Evolutionary conservation across 306 rosid species (phyloP), one percentile per base, ranked within the genome.

Genomic region (Pachyrhizus erosus): DNA sequence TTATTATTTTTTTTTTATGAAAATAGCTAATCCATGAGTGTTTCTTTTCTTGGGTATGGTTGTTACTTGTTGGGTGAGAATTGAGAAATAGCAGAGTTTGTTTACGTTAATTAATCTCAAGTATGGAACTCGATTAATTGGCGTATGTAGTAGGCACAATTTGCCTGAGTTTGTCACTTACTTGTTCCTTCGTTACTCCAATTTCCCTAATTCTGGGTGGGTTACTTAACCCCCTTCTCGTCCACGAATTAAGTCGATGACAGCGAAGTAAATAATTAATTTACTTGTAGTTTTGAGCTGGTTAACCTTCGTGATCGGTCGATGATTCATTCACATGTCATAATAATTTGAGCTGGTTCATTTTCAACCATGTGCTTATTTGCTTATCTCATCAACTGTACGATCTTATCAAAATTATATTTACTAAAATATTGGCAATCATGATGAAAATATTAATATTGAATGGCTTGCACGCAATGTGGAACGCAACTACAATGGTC

Each of bases 21-120:
- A 9, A 80, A 60, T 60, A 84, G 57, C 72, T 76, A 68, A 84
- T 78, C 74, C 80, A 75, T 82, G 81, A 76, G 27, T 37, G 40
- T 37, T 37, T 37, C 6, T 8, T 51, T 23, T 46, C 74, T 69
- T 33, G 73, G 45, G 37, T 73, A 4, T 23, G 62, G 12, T 1
- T 54, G 14, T 27, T 27, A 27, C 31, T 27, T 27, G 31, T 57
- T 57, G 65, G 65, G 33, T 23, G 33, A 58, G 65, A 24, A 55
- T 26, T 65, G 65, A 58, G 65, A 24, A 55, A 34, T 65, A 66
- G 51, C 14, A 27, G 75, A 45, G 82, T 77, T 84, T 76, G 48
- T 21, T 73, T 68, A 12, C 75, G 43, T 71, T 60, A 26, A 26
- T 24, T 60, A 26, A 26, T 12, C 3, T 21, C 21, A 76, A 45